phyloP scores from a whole-genome alignment of 331 rosid species.

The Malus hybrid region DNA sequence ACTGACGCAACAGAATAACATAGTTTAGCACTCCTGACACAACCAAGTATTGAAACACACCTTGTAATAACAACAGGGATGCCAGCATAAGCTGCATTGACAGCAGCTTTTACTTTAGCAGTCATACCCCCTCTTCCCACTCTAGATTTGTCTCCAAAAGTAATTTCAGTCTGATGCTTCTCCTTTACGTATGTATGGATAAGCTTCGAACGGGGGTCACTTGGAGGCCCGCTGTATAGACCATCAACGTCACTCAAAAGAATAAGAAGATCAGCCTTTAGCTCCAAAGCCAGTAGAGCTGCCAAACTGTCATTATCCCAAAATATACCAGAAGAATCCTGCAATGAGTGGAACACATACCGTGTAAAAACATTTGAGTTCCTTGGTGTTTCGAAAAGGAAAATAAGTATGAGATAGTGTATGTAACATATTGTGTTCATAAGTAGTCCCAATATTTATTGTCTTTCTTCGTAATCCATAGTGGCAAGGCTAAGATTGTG shows the following conservation, averaged over 20 bases:
- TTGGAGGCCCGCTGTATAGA: conserved; percentile 94
- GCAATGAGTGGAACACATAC: conserved; percentile 15
- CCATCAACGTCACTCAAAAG: conserved; percentile 96
- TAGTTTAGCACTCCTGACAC: not conserved
- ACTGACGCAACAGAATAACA: not conserved
- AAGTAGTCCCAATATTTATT: not conserved
- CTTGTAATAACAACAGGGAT: conserved; percentile 92
- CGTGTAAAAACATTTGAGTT: not conserved
- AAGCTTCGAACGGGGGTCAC: conserved; percentile 83
- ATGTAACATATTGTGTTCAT: not conserved
- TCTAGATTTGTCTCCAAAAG: conserved; percentile 96
- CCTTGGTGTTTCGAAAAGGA: not conserved
- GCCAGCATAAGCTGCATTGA: conserved; percentile 86
- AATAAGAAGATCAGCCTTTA: conserved; percentile 93
- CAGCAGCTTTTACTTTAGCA: conserved; percentile 94
- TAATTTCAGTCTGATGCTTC: conserved; percentile 80
- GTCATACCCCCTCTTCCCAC: conserved; percentile 99
- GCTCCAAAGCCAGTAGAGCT: conserved; percentile 89
- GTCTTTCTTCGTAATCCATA: not conserved
- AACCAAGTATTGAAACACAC: conserved; percentile 23
- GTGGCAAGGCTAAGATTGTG: not conserved
- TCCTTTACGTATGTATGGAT: conserved; percentile 88
- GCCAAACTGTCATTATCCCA: conserved; percentile 67
- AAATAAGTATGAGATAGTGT: not conserved
- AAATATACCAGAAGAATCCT: conserved; percentile 68